These are phyloP conservation scores for Globisporangium yorkense DNA, from an alignment of 352 stramenopile species.

Conservation along the genomic window DNA sequence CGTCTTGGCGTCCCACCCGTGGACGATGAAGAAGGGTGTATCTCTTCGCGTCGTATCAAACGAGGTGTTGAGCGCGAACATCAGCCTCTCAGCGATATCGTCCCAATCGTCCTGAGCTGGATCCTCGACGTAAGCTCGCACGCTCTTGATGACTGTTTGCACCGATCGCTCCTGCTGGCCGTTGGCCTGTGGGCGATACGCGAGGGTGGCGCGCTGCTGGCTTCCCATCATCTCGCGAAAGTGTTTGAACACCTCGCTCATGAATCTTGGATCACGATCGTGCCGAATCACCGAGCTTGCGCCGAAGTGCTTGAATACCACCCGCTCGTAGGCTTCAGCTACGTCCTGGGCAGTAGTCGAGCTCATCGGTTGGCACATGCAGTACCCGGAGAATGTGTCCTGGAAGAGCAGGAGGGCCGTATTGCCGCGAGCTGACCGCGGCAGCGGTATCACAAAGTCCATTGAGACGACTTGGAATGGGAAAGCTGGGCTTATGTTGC, in stretches of 20 bases:
- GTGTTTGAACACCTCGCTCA: conserved; percentile 20
- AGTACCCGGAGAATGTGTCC: conserved; percentile 16
- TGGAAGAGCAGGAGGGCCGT: conserved; percentile 16
- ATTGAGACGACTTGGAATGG: conserved; percentile 7
- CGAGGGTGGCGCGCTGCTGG: conserved; percentile 18
- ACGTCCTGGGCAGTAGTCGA: conserved; percentile 12
- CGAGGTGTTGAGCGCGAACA: conserved; percentile 17
- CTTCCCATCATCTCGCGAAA: conserved; percentile 20
- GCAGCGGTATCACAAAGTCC: conserved; percentile 9
- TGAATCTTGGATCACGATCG: conserved; percentile 24
- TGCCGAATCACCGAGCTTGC: conserved; percentile 15
- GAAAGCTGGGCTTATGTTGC: background rate
- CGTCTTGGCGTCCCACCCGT: conserved; percentile 13
- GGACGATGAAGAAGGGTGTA: conserved; percentile 15
- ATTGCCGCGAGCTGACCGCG: background rate
- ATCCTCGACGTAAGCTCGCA: conserved; percentile 17
- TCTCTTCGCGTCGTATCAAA: conserved; percentile 12
- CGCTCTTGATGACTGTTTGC: conserved; percentile 9
- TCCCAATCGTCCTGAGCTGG: conserved; percentile 27
- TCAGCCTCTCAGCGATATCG: conserved; percentile 14
- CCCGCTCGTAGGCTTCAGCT: conserved; percentile 17
- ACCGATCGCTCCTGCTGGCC: conserved; percentile 26
- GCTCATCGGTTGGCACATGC: conserved; percentile 19
- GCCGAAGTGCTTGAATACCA: conserved; percentile 19
- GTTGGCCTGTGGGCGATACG: conserved; percentile 26